A percentile compares a stretch with the other conserved stretches of the same genome.
Conservation (phyloP, 805 yeast species). For the Candida suzukii region DNA sequence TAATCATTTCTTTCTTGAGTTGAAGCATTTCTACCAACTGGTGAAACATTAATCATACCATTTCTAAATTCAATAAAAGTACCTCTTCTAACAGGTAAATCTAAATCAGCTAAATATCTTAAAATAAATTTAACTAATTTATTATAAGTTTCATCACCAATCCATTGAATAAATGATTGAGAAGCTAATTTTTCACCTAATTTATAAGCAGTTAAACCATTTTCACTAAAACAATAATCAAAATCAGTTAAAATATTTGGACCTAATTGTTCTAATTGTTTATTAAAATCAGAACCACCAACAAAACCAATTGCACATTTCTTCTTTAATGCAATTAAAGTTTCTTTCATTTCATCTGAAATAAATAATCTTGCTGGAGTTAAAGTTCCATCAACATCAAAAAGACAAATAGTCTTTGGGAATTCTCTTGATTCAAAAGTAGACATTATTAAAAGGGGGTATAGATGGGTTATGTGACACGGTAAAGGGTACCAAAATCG, state of each 20-base stretch:
- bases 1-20: conserved; percentile 89
- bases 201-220: conserved; percentile 97
- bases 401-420: conserved; percentile 83
- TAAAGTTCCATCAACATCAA: conserved; percentile 97
- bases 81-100: conserved; percentile 96
- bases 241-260: conserved; percentile 67
- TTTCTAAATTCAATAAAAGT: conserved; percentile 98
- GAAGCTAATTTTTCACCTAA: conserved; percentile 81
- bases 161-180: conserved; percentile 91
- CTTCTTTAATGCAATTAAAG: conserved; percentile 71
- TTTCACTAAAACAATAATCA: conserved; percentile 95
- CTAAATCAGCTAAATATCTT: conserved; percentile 76
- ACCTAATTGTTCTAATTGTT: conserved; percentile 96
- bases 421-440: conserved; percentile 69
- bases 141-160: conserved; percentile 93
- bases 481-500: too few species aligned
- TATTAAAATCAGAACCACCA: conserved; percentile 92
- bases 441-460: conserved; percentile 37
- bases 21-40: conserved; percentile 97
- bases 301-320: conserved; percentile 95
- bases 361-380: conserved; percentile 84
- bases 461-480: conserved; percentile 94
- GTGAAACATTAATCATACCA: conserved; percentile 98
- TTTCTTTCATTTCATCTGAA: conserved; percentile 69
- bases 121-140: conserved; percentile 79